Percentiles rank a stretch among this genome's conserved stretches.
These are phyloP conservation scores for Ilex aquifolium DNA, from an alignment of 257 asterid species.

Conservation along the genomic window DNA sequence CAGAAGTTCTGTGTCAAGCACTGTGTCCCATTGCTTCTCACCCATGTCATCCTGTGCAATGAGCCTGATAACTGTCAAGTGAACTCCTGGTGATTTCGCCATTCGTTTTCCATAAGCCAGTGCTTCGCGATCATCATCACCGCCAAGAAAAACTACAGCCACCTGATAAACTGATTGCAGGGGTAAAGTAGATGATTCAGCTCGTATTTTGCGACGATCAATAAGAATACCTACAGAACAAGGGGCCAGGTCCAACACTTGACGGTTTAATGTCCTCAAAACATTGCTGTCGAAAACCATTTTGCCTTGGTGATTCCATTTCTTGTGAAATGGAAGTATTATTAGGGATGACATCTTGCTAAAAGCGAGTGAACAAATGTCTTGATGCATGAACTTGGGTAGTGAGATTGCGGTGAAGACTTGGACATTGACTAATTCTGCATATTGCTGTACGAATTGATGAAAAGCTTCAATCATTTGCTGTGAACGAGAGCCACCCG, in stretches of 20 bases:
- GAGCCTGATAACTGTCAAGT: constrained; percentile 9
- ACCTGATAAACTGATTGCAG: constrained; percentile 1
- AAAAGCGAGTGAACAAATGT: constrained; percentile 63
- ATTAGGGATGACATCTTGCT: constrained; percentile 52
- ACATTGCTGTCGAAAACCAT: constrained; percentile 32
- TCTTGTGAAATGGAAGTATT: constrained; percentile 69
- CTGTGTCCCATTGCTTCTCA: constrained; percentile 17
- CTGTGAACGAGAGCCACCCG: constrained; percentile 46
- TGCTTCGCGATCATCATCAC: constrained; percentile 23
- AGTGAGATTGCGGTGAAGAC: constrained; percentile 66
- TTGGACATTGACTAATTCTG: constrained; percentile 31
- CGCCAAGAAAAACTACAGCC: constrained; percentile 20
- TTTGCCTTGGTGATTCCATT: constrained; percentile 80
- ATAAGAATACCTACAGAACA: constrained; percentile 20
- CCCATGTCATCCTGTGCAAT: neutral
- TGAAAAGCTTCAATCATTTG: constrained; percentile 45
- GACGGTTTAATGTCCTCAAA: constrained; percentile 10
- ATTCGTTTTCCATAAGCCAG: constrained; percentile 15
- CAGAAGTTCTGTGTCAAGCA: constrained; percentile 14
- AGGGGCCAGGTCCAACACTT: constrained; percentile 15
- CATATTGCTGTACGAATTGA: constrained; percentile 33
- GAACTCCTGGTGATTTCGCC: constrained; percentile 14
- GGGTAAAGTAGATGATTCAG: neutral
- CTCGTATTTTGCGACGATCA: constrained; percentile 12
- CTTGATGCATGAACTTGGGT: constrained; percentile 67